phyloP scores from a whole-genome alignment of 75 land plant species.

The Isoetes taiwanensis region DNA sequence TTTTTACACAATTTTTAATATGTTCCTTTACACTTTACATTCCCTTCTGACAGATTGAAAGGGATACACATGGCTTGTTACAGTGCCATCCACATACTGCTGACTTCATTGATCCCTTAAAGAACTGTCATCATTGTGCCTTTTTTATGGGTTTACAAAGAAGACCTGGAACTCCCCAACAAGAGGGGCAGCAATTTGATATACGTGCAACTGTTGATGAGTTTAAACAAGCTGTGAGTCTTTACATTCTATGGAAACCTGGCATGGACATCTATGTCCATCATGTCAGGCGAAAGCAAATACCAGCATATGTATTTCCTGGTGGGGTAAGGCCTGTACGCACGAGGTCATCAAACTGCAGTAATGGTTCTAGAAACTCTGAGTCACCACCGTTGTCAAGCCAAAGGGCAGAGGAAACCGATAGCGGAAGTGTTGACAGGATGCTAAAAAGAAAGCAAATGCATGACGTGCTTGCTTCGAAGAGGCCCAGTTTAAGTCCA shows the following conservation, averaged over 20 bases:
- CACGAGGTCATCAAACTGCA: too few relatives aligned
- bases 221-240: neutral
- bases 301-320: neutral
- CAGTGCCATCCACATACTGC: constrained; percentile 1
- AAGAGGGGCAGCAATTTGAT: constrained; percentile 2
- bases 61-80: constrained; percentile 1
- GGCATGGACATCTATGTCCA: constrained; percentile 1
- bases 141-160: constrained; percentile 4
- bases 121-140: neutral
- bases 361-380: too few relatives aligned
- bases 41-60: neutral
- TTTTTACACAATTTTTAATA: neutral
- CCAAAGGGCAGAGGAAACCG: too few relatives aligned
- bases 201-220: neutral
- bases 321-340: constrained; percentile 3
- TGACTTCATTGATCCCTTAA: neutral
- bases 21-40: neutral
- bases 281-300: neutral
- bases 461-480: too few relatives aligned
- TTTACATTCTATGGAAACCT: neutral
- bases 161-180: neutral
- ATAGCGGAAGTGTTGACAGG: too few relatives aligned
- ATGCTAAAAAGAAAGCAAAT: too few relatives aligned
- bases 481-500: too few relatives aligned
- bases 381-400: too few relatives aligned